phyloP scores from a whole-genome alignment of 164 flowering plant genomes.

The Aristolochia fimbriata region DNA sequence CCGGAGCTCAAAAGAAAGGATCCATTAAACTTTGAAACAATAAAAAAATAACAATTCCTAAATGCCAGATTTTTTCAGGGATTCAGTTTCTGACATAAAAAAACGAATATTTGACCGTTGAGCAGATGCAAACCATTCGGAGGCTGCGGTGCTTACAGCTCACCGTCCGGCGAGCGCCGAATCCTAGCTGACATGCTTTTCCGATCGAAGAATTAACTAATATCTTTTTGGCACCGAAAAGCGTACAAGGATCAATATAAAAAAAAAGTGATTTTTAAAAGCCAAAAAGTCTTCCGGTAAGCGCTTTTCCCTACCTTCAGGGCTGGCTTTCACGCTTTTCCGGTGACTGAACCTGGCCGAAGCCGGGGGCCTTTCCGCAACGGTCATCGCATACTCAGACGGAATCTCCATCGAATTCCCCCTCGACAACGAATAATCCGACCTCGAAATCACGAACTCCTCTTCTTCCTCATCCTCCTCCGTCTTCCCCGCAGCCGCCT shows the following conservation, averaged over 20 bases:
- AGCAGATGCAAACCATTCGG: no score
- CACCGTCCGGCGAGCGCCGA: no score
- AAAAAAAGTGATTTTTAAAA: neutral
- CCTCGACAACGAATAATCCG: conserved; percentile 18
- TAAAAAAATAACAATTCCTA: no score
- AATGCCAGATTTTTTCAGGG: no score
- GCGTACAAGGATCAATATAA: neutral
- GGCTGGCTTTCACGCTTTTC: conserved; percentile 43
- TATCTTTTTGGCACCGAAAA: neutral
- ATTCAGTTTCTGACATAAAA: no score
- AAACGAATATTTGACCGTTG: no score
- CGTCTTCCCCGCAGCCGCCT: neutral
- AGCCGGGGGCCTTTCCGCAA: conserved; percentile 45
- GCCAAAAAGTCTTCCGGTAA: neutral
- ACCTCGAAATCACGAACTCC: conserved; percentile 21
- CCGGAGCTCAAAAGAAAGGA: neutral
- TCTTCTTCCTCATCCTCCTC: conserved; percentile 8
- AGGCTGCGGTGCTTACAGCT: no score
- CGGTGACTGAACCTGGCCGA: conserved; percentile 53
- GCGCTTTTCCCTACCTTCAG: conserved; percentile 40
- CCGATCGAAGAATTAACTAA: neutral
- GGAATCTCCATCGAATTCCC: conserved; percentile 22
- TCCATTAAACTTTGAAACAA: no score
- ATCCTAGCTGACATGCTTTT: neutral
- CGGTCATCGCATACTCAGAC: neutral